phyloP scores from a whole-genome alignment of 305 asterid genomes.

The Coffea humblotiana region DNA sequence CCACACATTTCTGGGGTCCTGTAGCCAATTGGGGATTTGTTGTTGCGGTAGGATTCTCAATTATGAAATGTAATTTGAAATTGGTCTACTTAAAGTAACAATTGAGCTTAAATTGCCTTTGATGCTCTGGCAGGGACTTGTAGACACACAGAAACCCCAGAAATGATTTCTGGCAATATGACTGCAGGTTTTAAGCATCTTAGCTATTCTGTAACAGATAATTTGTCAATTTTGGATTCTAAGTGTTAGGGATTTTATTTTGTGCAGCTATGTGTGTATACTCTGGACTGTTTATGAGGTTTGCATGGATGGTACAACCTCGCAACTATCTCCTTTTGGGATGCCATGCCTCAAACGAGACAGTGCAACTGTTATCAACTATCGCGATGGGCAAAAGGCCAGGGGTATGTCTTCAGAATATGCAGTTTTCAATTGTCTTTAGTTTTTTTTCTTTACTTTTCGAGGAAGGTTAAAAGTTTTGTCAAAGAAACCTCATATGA shows the following conservation, averaged over 20 bases:
- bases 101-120: constrained; percentile 19
- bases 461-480: too few relatives aligned
- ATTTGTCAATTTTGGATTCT: not conserved
- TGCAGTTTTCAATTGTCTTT: not conserved
- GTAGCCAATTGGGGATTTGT: constrained; percentile 95
- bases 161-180: constrained; percentile 94
- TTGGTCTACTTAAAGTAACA: not conserved
- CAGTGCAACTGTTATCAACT: constrained; percentile 79
- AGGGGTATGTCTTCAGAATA: constrained; percentile 48
- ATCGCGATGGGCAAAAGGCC: constrained; percentile 79
- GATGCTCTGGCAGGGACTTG: constrained; percentile 47
- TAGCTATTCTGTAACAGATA: not conserved
- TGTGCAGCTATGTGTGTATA: constrained; percentile 79
- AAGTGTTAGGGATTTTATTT: constrained; percentile 2
- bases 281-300: constrained; percentile 82
- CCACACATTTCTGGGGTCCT: constrained; percentile 96
- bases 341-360: constrained; percentile 83
- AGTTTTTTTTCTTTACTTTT: not conserved
- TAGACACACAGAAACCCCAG: constrained; percentile 84
- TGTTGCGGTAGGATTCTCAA: constrained; percentile 57
- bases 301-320: constrained; percentile 93
- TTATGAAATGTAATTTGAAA: constrained; percentile 4
- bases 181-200: constrained; percentile 61
- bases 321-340: constrained; percentile 77
- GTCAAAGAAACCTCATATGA: not conserved